Evolutionary conservation across 805 yeast species (phyloP), one percentile per base, ranked within the genome.

Genomic region (Wickerhamomyces bovis): DNA sequence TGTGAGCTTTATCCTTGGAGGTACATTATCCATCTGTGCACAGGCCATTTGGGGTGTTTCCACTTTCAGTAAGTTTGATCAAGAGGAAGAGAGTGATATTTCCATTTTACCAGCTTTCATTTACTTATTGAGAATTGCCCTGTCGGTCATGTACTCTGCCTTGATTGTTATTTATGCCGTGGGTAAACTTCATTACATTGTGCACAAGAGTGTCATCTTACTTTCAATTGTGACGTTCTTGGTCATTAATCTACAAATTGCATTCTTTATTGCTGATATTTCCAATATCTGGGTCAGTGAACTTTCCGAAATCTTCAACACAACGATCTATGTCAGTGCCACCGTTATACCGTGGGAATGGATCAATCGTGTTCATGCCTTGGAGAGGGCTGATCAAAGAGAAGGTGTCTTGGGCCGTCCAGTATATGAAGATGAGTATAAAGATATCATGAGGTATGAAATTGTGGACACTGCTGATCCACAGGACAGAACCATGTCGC

Each of bases 341-440:
- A 84, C 87, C 26, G 84, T 84, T 7, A 73, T 83, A 11, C 86
- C 86, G 1, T 85, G 95, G 94, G 95, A 86, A 63, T 88, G 95
- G 92, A 75, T 85, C 50, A 85, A 84, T 57, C 71, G 85, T 51
- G 72, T 83, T 46, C 75, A 76, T 43, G 69, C 75, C 12, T 62
- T 83, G 38, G 81, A 80, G 65, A 76, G 78, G 51, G 68, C 67
- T 15, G 73, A 75, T 45, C 90, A 85, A 55, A 78, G 80, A 39
- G 82, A 80, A 49, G 87, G 92, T 8, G 76, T 86, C 6, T 61
- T 88, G 36, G 96, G 96, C 1, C 68, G 95, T 49, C 80, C 81
- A 16, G 77, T 85, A 39, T 83, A 78, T 58, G 92, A 83, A 52
- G 90, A 84, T 46, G 89, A 82, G 45, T 64, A 66, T 44, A 53